These are phyloP conservation scores for Tetrahymena borealis DNA, from an alignment of 73 alveolate genomes.

Conservation along the genomic window DNA sequence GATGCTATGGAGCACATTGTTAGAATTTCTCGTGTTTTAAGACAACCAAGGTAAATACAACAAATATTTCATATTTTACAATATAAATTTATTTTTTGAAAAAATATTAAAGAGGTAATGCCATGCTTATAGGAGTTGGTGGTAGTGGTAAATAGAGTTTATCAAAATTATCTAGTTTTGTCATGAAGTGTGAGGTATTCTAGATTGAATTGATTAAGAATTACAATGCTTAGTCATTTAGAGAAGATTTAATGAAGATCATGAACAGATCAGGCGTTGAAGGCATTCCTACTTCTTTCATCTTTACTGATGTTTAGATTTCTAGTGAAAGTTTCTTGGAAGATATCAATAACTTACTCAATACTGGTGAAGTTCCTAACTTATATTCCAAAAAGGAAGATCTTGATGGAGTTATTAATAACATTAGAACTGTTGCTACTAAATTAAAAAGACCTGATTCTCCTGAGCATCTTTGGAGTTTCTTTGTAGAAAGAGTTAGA, in stretches of 20 bases:
- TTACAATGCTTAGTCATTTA: constrained; percentile 70
- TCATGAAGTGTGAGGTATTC: constrained; percentile 75
- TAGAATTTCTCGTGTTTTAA: constrained; percentile 84
- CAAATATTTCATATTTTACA: constrained; percentile 32
- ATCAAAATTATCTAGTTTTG: constrained; percentile 76
- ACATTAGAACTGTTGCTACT: constrained; percentile 71
- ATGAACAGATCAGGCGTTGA: constrained; percentile 86
- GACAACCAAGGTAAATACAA: constrained; percentile 63
- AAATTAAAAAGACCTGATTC: constrained; percentile 72
- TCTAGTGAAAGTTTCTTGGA: constrained; percentile 82
- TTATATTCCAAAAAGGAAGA: constrained; percentile 88
- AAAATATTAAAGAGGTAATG: constrained; percentile 86
- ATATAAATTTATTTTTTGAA: not conserved
- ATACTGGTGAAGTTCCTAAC: constrained; percentile 97
- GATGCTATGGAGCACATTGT: constrained; percentile 88
- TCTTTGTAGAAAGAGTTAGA: constrained; percentile 83
- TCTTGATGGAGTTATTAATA: constrained; percentile 77
- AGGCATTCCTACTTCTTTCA: constrained; percentile 64
- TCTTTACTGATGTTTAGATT: constrained; percentile 81
- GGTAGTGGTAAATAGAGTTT: constrained; percentile 87
- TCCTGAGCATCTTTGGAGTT: constrained; percentile 71
- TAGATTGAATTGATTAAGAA: constrained; percentile 81
- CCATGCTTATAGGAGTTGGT: constrained; percentile 94
- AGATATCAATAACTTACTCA: constrained; percentile 86
- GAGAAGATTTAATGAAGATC: constrained; percentile 86